Conservation (phyloP, 2,329 filamentous ascomycete species). For the Cercospora sojina region DNA sequence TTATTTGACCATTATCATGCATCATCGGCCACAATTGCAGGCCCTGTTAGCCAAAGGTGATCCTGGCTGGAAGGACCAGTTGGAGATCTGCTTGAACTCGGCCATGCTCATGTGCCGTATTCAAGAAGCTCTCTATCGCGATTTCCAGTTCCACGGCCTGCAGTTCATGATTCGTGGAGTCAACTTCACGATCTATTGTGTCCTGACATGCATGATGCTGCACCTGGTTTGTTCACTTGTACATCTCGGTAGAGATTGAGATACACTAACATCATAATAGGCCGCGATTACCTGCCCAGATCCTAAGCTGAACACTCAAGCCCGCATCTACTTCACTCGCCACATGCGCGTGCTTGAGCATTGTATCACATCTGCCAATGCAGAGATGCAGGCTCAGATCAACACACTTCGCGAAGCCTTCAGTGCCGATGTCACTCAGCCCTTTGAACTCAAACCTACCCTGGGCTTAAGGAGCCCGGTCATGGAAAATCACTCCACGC, state of each 20-base stretch:
- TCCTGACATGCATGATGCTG: conserved; percentile 87
- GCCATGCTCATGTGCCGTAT: conserved; percentile 82
- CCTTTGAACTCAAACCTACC: conserved; percentile 82
- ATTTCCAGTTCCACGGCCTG: conserved; percentile 75
- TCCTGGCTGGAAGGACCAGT: conserved; percentile 81
- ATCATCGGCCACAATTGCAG: conserved; percentile 79
- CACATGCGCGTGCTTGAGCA: conserved; percentile 93
- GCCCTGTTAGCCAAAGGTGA: conserved; percentile 73
- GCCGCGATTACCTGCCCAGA: conserved; percentile 92
- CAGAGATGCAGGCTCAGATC: conserved; percentile 86
- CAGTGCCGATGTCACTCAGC: conserved; percentile 77
- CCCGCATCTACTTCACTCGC: conserved; percentile 82
- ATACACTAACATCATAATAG: conserved; percentile 39
- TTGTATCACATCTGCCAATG: conserved; percentile 76
- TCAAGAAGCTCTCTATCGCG: conserved; percentile 76
- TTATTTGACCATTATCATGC: conserved; percentile 78
- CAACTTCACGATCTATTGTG: conserved; percentile 91
- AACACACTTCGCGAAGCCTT: conserved; percentile 87
- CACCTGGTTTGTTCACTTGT: conserved; percentile 69
- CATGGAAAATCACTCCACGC: conserved; percentile 44
- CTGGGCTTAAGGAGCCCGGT: conserved; percentile 68
- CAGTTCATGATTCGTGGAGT: conserved; percentile 92
- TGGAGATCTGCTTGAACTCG: conserved; percentile 79
- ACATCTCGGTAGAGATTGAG: not conserved
- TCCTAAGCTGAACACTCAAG: conserved; percentile 79